A percentile compares a stretch with the other conserved stretches of the same genome.
Conservation (phyloP, 2,329 filamentous ascomycete genomes). For the Exophiala viscosa region DNA sequence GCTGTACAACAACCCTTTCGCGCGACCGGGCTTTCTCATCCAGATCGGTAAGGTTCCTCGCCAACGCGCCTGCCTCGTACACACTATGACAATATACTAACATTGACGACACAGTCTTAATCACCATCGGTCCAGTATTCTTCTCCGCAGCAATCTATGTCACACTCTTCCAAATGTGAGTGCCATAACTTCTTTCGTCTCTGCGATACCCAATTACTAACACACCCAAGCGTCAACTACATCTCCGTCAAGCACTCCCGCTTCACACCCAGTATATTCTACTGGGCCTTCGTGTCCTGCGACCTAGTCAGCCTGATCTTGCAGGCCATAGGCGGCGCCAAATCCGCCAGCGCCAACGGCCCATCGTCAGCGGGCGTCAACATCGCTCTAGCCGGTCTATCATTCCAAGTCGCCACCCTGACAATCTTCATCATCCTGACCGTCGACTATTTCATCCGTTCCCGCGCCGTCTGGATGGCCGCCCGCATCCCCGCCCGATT, state of each 20-base stretch:
- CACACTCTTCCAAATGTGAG: conserved; percentile 48
- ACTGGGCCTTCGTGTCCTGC: conserved; percentile 40
- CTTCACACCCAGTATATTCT: conserved; percentile 36
- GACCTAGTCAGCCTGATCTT: conserved; percentile 43
- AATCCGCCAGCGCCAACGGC: conserved; percentile 29
- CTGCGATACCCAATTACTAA: conserved; percentile 11
- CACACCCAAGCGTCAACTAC: conserved; percentile 32
- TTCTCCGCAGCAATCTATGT: conserved; percentile 64
- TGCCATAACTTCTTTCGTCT: conserved; percentile 30
- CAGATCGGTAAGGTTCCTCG: conserved; percentile 53
- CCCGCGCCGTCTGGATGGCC: conserved; percentile 13
- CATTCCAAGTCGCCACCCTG: conserved; percentile 41
- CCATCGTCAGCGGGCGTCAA: conserved; percentile 33
- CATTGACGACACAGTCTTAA: conserved; percentile 44
- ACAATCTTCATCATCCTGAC: conserved; percentile 32
- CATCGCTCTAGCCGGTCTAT: conserved; percentile 41
- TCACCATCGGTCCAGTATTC: conserved; percentile 56
- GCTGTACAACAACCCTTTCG: conserved; percentile 57
- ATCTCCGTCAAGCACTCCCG: conserved; percentile 41
- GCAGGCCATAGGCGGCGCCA: conserved; percentile 42
- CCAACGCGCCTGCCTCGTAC: neutral
- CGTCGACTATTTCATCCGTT: conserved; percentile 31
- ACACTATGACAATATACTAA: neutral
- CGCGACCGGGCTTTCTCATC: conserved; percentile 59
- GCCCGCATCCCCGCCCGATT: conserved; percentile 41